Evolutionary conservation across 129 eudicot genomes (phyloP), one percentile per base, ranked within the genome.

Genomic region (Flaveria sonorensis): DNA sequence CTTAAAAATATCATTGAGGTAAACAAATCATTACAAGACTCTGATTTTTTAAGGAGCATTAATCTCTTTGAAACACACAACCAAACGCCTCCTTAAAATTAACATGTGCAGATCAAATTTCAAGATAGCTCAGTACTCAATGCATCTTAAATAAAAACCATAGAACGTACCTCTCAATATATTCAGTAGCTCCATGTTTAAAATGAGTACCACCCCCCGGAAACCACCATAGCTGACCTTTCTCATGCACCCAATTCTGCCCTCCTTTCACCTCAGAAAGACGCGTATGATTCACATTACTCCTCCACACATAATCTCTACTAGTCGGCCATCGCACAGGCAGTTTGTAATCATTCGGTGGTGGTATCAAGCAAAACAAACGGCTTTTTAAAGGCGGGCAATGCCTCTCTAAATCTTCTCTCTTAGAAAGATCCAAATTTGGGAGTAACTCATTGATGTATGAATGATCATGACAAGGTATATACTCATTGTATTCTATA

Each of bases 121-220:
- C 15, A 61, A n/a, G 10, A 48, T 30, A 45, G 18, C 26, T 11
- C 11, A 24, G 28, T 12, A 48, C 59, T 45, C 36, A 12, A 46
- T 42, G 50, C 71, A 46, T 42, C 20, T 61, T 62, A 14, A 75
- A 45, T 20, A 14, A 42, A 14, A 73, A 23, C 51, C 26, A 24
- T 51, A 8, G 15, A 23, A 76, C 2, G 53, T 85, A 95, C 99
- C 99, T 95, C 80, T 92, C 79, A 45, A 95, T 95, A 74, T 95
- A 95, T 74, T 95, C 99, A 40, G 87, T 39, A 62, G 99, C 99
- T 67, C 99, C 99, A 53, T 95, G 94, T 86, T 95, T 95, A 80
- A 95, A 95, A 85, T 95, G 99, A 42, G 99, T 95, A 68, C 99
- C 99, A 69, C 99, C 99, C 42, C 99, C 99, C 0, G 99, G 99